Conservation (phyloP, 2,329 filamentous ascomycete genomes). For the Diaporthe citri region DNA sequence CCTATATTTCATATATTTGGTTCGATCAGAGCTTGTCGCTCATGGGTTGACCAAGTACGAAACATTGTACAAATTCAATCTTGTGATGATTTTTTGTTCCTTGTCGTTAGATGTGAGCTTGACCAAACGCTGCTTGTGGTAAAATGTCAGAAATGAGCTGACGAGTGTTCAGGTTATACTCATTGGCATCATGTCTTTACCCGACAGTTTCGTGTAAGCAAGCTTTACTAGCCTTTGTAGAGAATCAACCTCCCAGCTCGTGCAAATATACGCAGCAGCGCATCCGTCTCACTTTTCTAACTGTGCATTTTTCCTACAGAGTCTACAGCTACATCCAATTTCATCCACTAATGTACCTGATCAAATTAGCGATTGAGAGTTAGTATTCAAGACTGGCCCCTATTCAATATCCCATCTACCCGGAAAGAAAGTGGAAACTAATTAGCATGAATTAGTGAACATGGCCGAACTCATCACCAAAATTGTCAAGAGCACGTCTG, state of each 20-base stretch:
- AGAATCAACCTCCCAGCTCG: background rate
- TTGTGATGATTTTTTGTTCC: conserved; percentile 59
- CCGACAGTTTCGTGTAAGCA: conserved; percentile 56
- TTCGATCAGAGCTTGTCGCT: conserved; percentile 58
- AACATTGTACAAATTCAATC: conserved; percentile 58
- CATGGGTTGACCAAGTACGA: conserved; percentile 61
- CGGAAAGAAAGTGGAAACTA: background rate
- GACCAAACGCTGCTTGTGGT: background rate
- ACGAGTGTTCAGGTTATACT: conserved; percentile 45
- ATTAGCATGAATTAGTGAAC: conserved; percentile 47
- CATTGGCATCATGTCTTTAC: conserved; percentile 60
- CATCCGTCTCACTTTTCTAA: background rate
- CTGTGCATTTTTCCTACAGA: background rate
- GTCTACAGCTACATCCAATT: conserved; percentile 58
- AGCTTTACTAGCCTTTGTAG: background rate
- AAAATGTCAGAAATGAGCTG: background rate
- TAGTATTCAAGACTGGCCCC: background rate
- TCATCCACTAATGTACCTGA: conserved; percentile 59
- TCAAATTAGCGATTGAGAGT: conserved; percentile 64
- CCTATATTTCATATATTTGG: conserved; percentile 59
- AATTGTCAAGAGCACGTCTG: conserved; percentile 44
- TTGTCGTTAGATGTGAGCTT: conserved; percentile 56
- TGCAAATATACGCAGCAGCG: too few relatives aligned
- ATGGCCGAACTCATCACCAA: conserved; percentile 63
- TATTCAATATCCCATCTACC: too few relatives aligned